Percentiles rank a stretch among this genome's conserved stretches.
Conservation (phyloP, 139 green algal genomes). For the Chlorella vulgaris region DNA sequence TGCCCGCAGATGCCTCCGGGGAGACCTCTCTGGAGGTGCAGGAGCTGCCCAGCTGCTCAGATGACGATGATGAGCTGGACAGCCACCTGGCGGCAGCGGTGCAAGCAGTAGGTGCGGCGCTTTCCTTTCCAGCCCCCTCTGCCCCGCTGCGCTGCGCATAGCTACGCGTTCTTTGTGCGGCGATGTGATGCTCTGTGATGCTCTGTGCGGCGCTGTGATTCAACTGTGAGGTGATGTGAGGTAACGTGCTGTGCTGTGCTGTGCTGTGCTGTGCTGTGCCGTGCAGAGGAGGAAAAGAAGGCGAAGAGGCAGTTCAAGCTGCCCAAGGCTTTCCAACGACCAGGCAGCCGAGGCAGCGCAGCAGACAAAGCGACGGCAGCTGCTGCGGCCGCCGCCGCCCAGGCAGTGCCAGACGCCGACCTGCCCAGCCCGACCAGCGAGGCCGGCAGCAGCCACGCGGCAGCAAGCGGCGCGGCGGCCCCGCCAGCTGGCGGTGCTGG, state of each 20-base stretch:
- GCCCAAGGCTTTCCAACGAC: slow-evolving; percentile 16
- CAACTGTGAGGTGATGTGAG: no score
- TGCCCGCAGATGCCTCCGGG: background rate
- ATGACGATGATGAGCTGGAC: slow-evolving; percentile 33
- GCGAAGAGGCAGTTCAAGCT: slow-evolving; percentile 35
- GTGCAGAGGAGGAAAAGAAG: slow-evolving; percentile 23
- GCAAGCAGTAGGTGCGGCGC: background rate
- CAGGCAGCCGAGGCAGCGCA: background rate
- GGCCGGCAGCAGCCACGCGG: background rate
- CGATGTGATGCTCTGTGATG: no score
- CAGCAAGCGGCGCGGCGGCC: background rate
- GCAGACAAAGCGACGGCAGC: background rate
- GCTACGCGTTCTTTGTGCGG: no score
- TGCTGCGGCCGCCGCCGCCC: background rate
- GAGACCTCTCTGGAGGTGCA: slow-evolving; percentile 31
- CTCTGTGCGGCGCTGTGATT: no score
- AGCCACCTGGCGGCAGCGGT: slow-evolving; percentile 17
- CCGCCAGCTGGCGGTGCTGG: background rate
- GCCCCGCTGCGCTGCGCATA: no score
- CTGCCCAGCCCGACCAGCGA: slow-evolving; percentile 15
- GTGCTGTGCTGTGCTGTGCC: background rate
- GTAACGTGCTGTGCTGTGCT: background rate
- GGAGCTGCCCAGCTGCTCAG: slow-evolving; percentile 28
- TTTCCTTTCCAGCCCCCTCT: no score
- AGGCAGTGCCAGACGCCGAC: background rate